Evolutionary conservation across 495 filamentous ascomycete genomes (phyloP).

Genomic region (Clavariopsis aquatica): DNA sequence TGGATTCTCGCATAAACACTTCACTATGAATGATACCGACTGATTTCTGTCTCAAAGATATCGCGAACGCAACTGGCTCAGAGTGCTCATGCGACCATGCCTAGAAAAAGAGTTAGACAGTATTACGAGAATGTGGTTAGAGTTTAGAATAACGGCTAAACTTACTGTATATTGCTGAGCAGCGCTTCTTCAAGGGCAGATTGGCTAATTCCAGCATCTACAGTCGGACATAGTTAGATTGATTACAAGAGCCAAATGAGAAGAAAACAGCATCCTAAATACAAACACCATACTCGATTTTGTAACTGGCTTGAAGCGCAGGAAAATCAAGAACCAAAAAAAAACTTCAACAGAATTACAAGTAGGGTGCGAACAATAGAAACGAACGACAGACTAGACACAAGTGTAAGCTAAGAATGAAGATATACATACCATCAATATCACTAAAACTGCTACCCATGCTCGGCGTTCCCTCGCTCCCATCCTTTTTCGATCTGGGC

Average conservation of each 20-base stretch:
- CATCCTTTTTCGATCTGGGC: constrained; percentile 58
- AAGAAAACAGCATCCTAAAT: too few relatives aligned
- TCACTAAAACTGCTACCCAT: constrained; percentile 99
- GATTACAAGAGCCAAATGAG: too few relatives aligned
- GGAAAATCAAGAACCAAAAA: not conserved
- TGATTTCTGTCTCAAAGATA: too few relatives aligned
- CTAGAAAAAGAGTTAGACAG: not conserved
- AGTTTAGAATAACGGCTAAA: too few relatives aligned
- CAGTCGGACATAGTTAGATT: not conserved
- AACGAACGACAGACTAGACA: not conserved
- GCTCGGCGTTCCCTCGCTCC: constrained; percentile 85
- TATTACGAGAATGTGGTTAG: too few relatives aligned
- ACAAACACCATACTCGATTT: not conserved
- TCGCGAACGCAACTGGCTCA: constrained; percentile 72
- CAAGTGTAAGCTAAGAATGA: constrained; percentile 16
- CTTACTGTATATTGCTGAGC: constrained; percentile 80
- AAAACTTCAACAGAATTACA: not conserved
- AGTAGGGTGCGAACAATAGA: not conserved
- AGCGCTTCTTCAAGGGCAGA: constrained; percentile 93
- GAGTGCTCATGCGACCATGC: constrained; percentile 74
- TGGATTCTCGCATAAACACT: too few relatives aligned
- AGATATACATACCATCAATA: constrained; percentile 69
- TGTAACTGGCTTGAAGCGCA: not conserved
- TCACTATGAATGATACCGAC: too few relatives aligned
- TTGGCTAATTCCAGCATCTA: constrained; percentile 91